Base-by-base conservation (phyloP, 1,284 basidiomycete genomes). In the Inonotus obliquus region DNA sequence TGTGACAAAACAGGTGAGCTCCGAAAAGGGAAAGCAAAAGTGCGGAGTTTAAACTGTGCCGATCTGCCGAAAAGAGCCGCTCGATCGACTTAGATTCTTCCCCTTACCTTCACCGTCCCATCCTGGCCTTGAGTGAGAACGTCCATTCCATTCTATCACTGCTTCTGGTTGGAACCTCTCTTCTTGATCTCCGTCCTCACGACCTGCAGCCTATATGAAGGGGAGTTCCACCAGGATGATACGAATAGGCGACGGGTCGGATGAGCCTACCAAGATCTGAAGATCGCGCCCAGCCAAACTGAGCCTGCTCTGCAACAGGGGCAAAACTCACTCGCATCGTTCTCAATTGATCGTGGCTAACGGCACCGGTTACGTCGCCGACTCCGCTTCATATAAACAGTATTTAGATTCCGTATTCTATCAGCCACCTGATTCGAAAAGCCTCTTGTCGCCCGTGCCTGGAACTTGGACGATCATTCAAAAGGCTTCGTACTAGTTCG, bases 21-120 rank as follows among this genome's bases (percentile, higher is more conserved):
- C 32, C 38, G 37, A 38, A 51, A 60, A 51, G 29, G 32, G 47
- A 13, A 47, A 49, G 56, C 32, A 37, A 14, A 32, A 47, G 19
- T 45, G 27, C 59, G 59, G 59, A 60, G 59, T 60, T 27, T 38
- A 1, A 60, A 60, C 17, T 14, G 9, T 32, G 52, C 54, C 27
- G 41, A 9, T 4, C 17, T 52, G 58, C 58, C 58, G 59, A 60
- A 48, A 47, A 17, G 25, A 38, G 39, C 51, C 41, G 49, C 23
- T 23, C 27, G 19, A 11, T 9, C 21, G 23, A 49, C 21, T 23
- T 29, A 25, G 48, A 29, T 49, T 19, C 48, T 11, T 23, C 27
- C 51, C 21, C 9, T 44, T 27, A 39, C 17, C 38, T 32, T 29
- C 39, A 19, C 19, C 32, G 27, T 44, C 49, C n/a, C n/a, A 44